Base-by-base conservation (phyloP, 1,139 yeast species). In the Debaryomyces singareniensis region DNA sequence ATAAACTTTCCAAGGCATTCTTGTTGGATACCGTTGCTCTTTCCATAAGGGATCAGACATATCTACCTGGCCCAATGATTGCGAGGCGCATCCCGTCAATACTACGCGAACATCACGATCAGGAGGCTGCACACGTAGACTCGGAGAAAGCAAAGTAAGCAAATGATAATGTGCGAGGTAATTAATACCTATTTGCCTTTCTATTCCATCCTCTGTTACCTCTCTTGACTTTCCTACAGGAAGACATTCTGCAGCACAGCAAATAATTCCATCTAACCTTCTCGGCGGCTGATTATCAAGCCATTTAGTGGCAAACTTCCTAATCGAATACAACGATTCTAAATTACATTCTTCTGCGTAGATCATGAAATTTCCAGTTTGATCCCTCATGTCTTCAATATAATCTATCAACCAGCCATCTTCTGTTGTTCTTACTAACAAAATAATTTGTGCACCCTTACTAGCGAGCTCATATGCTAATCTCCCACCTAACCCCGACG, bases 291-390 rank as follows among this genome's bases (percentile, higher is more conserved):
- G 65, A 49, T 84, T 87, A 53, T 91, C 95, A 36, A 91, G 66
- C 97, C 97, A 91, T 39, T 70, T 78, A 2, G 98, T 89, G 18
- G 96, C 96, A 61, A 91, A 91, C 51, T 78, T 77, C 42, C 98
- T 68, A n/a, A 91, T 69, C 5, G 89, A 77, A 49, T 79, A 65
- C 37, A 91, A 61, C 33, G 85, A 78, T 15, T 75, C 67, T 36
- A 91, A 63, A 52, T 93, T 94, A 53, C 95, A 86, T 42, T 78
- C 74, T 48, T 91, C 98, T 9, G 93, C 93, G 51, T 85, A 89
- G 24, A 91, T 75, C 67, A 89, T 53, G 33, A 71, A 70, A 55
- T 89, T 91, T 29, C 68, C 67, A 16, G 91, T 78, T 16, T 54
- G 58, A 13, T 75, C 80, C 35, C 98, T 66, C 35, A 91, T 55